A percentile compares a stretch with the other conserved stretches of the same genome.
These are phyloP conservation scores for Cyberlindnera veronae DNA, from an alignment of 805 yeast species.

Conservation along the genomic window DNA sequence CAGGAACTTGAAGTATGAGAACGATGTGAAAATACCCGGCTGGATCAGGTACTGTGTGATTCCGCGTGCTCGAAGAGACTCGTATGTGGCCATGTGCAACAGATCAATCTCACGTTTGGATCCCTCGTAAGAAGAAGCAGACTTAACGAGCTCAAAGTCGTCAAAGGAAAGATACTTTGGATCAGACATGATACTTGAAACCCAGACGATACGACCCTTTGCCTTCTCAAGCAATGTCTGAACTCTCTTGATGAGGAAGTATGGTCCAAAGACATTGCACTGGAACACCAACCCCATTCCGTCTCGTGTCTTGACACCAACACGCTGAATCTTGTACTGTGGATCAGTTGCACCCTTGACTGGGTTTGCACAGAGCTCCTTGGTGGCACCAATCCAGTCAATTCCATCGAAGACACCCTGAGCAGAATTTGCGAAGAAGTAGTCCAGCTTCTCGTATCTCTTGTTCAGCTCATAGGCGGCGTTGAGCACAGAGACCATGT, in stretches of 20 bases:
- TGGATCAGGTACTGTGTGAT: constrained; percentile 77
- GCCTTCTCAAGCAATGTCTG: constrained; percentile 46
- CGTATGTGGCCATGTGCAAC: constrained; percentile 69
- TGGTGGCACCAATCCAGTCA: constrained; percentile 76
- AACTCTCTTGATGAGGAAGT: constrained; percentile 71
- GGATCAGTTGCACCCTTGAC: constrained; percentile 85
- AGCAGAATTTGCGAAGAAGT: constrained; percentile 82
- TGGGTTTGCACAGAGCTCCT: constrained; percentile 64
- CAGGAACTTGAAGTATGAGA: constrained; percentile 71
- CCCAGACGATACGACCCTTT: constrained; percentile 77
- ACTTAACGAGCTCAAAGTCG: constrained; percentile 67
- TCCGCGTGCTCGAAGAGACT: constrained; percentile 45
- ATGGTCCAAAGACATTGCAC: constrained; percentile 96
- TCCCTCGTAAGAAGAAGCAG: constrained; percentile 80
- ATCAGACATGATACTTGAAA: constrained; percentile 77
- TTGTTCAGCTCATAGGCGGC: constrained; percentile 70
- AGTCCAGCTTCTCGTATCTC: constrained; percentile 67
- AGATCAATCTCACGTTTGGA: constrained; percentile 86
- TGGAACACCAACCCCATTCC: constrained; percentile 87
- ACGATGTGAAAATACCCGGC: constrained; percentile 91
- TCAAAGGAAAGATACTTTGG: constrained; percentile 69
- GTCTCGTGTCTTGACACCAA: constrained; percentile 74
- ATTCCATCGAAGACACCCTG: constrained; percentile 85
- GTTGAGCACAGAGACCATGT: constrained; percentile 78
- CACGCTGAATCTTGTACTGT: constrained; percentile 75